phyloP scores from a whole-genome alignment of 371 early-diverging fungal species.

The Rhizopus microsporus region DNA sequence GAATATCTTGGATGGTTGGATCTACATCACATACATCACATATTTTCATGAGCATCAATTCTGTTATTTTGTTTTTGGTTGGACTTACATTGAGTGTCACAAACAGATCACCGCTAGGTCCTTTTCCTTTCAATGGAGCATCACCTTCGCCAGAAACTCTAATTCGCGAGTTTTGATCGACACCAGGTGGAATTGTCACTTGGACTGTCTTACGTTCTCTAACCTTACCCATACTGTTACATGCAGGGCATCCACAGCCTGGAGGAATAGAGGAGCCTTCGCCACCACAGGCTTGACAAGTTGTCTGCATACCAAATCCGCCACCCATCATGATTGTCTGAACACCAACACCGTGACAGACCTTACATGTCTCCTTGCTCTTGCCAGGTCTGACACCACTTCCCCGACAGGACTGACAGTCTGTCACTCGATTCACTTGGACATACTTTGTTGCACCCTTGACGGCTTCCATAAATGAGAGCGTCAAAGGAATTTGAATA shows the following conservation, averaged over 20 bases:
- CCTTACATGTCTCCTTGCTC: constrained; percentile 61
- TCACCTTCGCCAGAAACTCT: constrained; percentile 81
- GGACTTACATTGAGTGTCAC: constrained; percentile 39
- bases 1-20: constrained; percentile 68
- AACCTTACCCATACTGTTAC: constrained; percentile 80
- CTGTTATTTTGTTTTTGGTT: neutral
- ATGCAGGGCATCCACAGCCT: constrained; percentile 69
- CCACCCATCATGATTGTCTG: constrained; percentile 63
- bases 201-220: constrained; percentile 65
- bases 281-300: constrained; percentile 82
- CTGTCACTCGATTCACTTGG: constrained; percentile 57
- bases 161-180: constrained; percentile 44
- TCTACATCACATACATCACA: constrained; percentile 24
- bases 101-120: constrained; percentile 81
- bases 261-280: constrained; percentile 65
- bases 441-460: constrained; percentile 73
- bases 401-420: constrained; percentile 80
- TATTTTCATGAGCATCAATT: neutral
- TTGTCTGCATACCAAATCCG: constrained; percentile 83
- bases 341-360: constrained; percentile 87
- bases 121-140: constrained; percentile 69
- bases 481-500: constrained; percentile 51
- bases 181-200: constrained; percentile 80
- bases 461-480: constrained; percentile 89
- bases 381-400: constrained; percentile 76